phyloP scores from a whole-genome alignment of 306 rosid genomes.

The Luffa acutangula region DNA sequence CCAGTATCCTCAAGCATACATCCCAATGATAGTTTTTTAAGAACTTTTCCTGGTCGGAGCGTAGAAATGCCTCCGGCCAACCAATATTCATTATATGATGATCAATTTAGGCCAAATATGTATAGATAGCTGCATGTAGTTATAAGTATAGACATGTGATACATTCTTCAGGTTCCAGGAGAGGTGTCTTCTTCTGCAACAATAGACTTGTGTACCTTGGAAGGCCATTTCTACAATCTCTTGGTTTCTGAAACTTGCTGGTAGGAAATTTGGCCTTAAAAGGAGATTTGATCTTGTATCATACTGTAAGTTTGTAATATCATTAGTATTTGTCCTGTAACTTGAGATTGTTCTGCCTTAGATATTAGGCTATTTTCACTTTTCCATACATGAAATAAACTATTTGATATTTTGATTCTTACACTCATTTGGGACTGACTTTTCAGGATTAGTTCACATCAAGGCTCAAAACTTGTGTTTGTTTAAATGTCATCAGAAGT shows the following conservation, averaged over 20 bases:
- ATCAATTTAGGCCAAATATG: conserved; percentile 40
- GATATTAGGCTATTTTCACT: not conserved
- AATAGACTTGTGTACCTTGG: not conserved
- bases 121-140: conserved; percentile 27
- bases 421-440: not conserved
- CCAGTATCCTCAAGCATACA: conserved; percentile 26
- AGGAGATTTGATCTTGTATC: conserved; percentile 6
- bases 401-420: not conserved
- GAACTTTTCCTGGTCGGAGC: conserved; percentile 29
- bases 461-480: not conserved
- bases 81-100: conserved; percentile 30
- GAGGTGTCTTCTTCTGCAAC: not conserved
- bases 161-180: conserved; percentile 7
- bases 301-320: conserved; percentile 2
- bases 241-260: not conserved
- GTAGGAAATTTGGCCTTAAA: not conserved
- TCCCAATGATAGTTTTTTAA: conserved; percentile 26
- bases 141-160: not conserved
- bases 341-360: not conserved
- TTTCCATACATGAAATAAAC: not conserved
- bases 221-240: conserved; percentile 1
- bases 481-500: not conserved
- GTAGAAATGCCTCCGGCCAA: conserved; percentile 31
- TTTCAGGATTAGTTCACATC: not conserved
- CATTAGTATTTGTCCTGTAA: not conserved